Evolutionary conservation across 306 rosid species (phyloP).

Genomic region (Malus domestica): DNA sequence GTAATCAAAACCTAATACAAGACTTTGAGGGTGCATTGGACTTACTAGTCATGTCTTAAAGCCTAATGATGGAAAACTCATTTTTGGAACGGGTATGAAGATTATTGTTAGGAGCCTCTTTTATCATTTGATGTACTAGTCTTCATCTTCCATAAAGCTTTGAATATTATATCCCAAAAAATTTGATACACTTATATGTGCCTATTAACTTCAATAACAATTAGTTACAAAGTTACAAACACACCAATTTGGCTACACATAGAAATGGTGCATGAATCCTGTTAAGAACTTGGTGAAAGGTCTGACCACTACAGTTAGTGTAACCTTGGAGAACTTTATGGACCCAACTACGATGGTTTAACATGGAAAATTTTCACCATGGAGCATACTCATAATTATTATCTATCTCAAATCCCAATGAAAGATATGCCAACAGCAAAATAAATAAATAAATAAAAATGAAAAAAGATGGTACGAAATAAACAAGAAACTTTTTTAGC

Average conservation of each 20-base stretch:
- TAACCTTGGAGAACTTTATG: background rate
- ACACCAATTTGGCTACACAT: no score
- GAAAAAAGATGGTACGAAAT: background rate
- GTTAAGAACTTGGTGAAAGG: background rate
- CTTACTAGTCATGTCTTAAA: background rate
- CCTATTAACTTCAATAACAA: no score
- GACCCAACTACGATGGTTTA: background rate
- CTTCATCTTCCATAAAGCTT: background rate
- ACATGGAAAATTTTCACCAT: background rate
- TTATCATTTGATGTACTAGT: no score
- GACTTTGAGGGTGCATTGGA: background rate
- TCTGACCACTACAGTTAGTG: background rate
- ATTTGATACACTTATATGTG: no score
- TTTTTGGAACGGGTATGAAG: no score
- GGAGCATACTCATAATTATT: background rate
- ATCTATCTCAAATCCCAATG: background rate
- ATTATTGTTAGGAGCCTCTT: no score
- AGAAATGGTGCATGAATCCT: no score
- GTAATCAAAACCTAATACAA: background rate
- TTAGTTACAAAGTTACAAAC: no score
- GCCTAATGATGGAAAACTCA: background rate
- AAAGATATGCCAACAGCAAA: background rate
- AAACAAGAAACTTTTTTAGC: background rate
- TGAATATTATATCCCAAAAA: no score
- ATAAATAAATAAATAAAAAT: background rate